A percentile compares a stretch with the other conserved stretches of the same genome.
Evolutionary conservation across 495 filamentous ascomycete species (phyloP).

Genomic region (Terfezia claveryi): DNA sequence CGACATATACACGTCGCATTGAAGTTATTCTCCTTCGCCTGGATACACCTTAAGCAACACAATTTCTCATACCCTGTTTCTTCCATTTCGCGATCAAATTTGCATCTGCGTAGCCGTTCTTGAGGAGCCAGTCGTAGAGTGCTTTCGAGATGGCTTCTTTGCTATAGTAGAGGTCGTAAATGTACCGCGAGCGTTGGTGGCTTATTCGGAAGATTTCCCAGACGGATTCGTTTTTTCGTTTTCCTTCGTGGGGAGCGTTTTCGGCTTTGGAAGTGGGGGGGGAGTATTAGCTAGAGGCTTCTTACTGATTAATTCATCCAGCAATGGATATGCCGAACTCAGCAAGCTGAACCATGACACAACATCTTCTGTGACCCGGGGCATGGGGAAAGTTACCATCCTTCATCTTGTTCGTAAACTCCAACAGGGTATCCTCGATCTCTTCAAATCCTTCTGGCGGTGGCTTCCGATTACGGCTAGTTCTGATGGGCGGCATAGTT

Average conservation of each 20-base stretch:
- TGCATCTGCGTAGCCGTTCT: slow-evolving; percentile 87
- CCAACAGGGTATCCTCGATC: slow-evolving; percentile 85
- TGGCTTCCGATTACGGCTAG: slow-evolving; percentile 57
- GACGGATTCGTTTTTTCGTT: slow-evolving; percentile 55
- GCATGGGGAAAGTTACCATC: slow-evolving; percentile 51
- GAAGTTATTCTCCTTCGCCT: slow-evolving; percentile 98
- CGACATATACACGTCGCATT: slow-evolving; percentile 94
- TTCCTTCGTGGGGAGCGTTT: slow-evolving; percentile 42
- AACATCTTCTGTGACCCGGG: too few relatives aligned
- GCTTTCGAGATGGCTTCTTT: slow-evolving; percentile 81
- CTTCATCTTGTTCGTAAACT: slow-evolving; percentile 97
- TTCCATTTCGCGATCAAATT: slow-evolving; percentile 99
- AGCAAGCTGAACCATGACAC: too few relatives aligned
- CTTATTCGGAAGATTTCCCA: slow-evolving; percentile 97
- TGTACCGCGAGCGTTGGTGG: slow-evolving; percentile 81
- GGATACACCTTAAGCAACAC: slow-evolving; percentile 87
- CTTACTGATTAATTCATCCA: too few relatives aligned
- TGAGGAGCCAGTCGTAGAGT: slow-evolving; percentile 89
- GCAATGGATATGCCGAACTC: too few relatives aligned
- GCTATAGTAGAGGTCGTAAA: slow-evolving; percentile 96
- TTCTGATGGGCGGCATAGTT: slow-evolving; percentile 69
- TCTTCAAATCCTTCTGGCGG: slow-evolving; percentile 91
- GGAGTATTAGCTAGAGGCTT: background rate
- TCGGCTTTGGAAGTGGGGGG: slow-evolving; percentile 4
- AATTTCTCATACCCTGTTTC: slow-evolving; percentile 99